Evolutionary conservation across 2,329 filamentous ascomycete genomes (phyloP).

Genomic region (Drechslerella dactyloides): DNA sequence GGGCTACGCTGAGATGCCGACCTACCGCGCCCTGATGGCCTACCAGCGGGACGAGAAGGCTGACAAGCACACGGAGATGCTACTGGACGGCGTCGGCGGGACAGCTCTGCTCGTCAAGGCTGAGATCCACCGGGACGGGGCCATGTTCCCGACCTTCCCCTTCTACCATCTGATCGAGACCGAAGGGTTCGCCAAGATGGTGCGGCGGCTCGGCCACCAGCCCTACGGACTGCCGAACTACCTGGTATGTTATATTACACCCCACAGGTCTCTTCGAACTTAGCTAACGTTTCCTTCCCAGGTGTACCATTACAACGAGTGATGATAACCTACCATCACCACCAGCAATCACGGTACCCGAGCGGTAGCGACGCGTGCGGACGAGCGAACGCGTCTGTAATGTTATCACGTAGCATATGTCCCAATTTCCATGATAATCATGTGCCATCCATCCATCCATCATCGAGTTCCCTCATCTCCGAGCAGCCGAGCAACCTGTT

Average conservation of each 20-base stretch:
- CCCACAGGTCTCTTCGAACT: constrained; percentile 6
- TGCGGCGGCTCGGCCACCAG: constrained; percentile 81
- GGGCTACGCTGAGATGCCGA: constrained; percentile 90
- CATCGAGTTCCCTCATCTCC: too few relatives aligned
- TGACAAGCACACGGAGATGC: constrained; percentile 69
- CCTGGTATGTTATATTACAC: constrained; percentile 68
- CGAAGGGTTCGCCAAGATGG: constrained; percentile 98
- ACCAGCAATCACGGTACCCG: not conserved
- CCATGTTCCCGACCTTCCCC: constrained; percentile 96
- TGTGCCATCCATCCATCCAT: too few relatives aligned
- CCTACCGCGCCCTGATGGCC: constrained; percentile 89
- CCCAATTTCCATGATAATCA: too few relatives aligned
- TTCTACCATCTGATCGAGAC: constrained; percentile 98
- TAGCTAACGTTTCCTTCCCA: constrained; percentile 58
- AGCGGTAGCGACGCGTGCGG: too few relatives aligned
- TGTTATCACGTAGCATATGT: too few relatives aligned
- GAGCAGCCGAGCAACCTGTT: too few relatives aligned
- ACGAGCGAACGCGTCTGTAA: too few relatives aligned
- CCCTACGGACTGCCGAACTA: constrained; percentile 93
- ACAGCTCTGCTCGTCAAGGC: constrained; percentile 93
- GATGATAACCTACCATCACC: constrained; percentile 57
- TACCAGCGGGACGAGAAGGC: constrained; percentile 70
- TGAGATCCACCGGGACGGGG: constrained; percentile 93
- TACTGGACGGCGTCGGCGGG: constrained; percentile 90
- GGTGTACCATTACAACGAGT: constrained; percentile 92